A percentile compares a stretch with the other conserved stretches of the same genome.
Conservation (phyloP, 2,329 filamentous ascomycete genomes). For the Dichotomopilus funicola region DNA sequence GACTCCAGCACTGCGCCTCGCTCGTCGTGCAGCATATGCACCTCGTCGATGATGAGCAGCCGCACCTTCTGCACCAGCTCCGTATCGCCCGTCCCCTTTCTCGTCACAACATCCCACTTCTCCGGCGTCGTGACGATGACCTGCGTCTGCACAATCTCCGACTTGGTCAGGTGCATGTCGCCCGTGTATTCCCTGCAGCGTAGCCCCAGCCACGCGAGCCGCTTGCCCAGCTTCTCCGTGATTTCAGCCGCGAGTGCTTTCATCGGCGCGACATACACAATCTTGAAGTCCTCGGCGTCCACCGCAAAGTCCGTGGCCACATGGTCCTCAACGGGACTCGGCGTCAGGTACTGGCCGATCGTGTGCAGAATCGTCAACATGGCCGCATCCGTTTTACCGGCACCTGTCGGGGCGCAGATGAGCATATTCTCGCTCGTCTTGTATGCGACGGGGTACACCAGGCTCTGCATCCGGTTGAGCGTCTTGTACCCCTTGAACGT, state of each 20-base stretch:
- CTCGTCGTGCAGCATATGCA: conserved; percentile 99
- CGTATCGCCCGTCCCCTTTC: conserved; percentile 94
- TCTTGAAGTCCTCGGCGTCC: conserved; percentile 86
- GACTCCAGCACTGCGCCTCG: conserved; percentile 94
- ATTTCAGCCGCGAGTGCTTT: conserved; percentile 96
- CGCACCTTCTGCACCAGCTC: conserved; percentile 96
- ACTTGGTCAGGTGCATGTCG: conserved; percentile 97
- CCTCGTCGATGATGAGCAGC: conserved; percentile 94
- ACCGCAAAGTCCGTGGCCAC: conserved; percentile 73
- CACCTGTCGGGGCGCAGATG: conserved; percentile 94
- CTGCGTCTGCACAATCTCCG: conserved; percentile 91
- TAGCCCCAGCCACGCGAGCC: conserved; percentile 88
- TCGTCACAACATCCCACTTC: conserved; percentile 98
- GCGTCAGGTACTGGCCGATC: conserved; percentile 75
- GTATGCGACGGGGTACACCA: conserved; percentile 93
- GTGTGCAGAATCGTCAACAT: conserved; percentile 94
- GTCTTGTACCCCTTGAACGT: conserved; percentile 93
- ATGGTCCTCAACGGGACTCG: conserved; percentile 70
- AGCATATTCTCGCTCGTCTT: conserved; percentile 97
- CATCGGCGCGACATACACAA: conserved; percentile 98
- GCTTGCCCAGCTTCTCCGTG: conserved; percentile 86
- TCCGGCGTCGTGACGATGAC: conserved; percentile 98
- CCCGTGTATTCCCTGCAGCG: conserved; percentile 90
- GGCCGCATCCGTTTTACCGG: conserved; percentile 97
- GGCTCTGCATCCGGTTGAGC: conserved; percentile 95